Evolutionary conservation across 2,329 filamentous ascomycete genomes (phyloP), one percentile per base, ranked within the genome.

Genomic region (Monilinia polystroma): DNA sequence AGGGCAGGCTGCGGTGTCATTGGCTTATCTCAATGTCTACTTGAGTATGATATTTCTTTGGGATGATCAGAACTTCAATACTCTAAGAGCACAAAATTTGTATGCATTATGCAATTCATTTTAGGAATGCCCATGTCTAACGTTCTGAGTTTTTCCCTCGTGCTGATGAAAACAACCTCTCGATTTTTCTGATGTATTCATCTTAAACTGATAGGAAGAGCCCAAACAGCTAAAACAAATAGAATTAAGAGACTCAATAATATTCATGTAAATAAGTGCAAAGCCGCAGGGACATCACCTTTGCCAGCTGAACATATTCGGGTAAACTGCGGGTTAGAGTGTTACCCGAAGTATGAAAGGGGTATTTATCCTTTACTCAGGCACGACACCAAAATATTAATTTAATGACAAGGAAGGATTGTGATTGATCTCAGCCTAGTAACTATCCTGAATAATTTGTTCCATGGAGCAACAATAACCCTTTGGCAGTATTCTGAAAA

Each of bases 321-420:
- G 58, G n/a, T 60, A 60, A 60, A 38, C 45, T 18, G 5, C 58
- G 32, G 58, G 8, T 14, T 20, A 35, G 18, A 4, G 26, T 38
- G 10, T 26, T 60, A 60, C 49, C 20, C 45, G 58, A 60, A 12
- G 45, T 38, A 38, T 51, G 29, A 51, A 51, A 60, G 57, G 57
- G 57, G 38, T 10, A 26, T 60, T 6, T 20, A 23, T 2, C 3
- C 29, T 2, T 12, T 7, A 26, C 8, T 38, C 4, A 4, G 7
- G 45, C 14, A 26, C 2, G 8, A 23, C 14, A 38, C 32, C 20
- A 26, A 29, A 32, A n/a, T 26, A 14, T 29, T 6, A 26, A 4
- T 16, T 18, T 2, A 20, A 35, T 23, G 26, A 18, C 4, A 26
- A 58, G 32, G 8, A 2, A 32, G 2, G 2, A 6, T 18, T n/a